phyloP scores from a whole-genome alignment of 83 land plant species.

The Thuja plicata region DNA sequence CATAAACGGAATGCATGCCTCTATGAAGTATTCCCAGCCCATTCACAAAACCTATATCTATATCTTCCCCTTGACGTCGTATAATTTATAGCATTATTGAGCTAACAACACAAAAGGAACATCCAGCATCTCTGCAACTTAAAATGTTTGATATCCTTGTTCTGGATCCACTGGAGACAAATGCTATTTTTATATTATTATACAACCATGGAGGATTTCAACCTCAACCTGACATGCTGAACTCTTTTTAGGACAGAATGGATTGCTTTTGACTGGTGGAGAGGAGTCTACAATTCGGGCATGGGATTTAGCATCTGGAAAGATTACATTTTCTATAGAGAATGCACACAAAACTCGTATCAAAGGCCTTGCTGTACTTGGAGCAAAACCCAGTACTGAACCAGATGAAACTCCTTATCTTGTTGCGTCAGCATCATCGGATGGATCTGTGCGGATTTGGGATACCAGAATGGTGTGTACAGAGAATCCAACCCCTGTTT shows the following conservation, averaged over 20 bases:
- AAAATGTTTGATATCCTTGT: neutral
- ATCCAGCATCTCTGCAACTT: neutral
- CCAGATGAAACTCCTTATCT: conserved; percentile 38
- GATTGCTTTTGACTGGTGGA: conserved; percentile 76
- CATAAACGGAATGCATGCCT: neutral
- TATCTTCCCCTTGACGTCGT: no score
- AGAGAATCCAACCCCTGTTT: conserved; percentile 58
- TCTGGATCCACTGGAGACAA: neutral
- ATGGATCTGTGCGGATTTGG: conserved; percentile 89
- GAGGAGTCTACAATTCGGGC: conserved; percentile 79
- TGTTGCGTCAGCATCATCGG: conserved; percentile 92
- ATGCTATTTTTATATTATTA: no score
- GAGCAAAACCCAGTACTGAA: conserved; percentile 18
- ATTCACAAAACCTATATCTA: no score
- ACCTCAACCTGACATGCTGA: no score
- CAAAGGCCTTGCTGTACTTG: conserved; percentile 76
- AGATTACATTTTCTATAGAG: conserved; percentile 58
- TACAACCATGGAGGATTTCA: no score
- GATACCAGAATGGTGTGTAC: conserved; percentile 63
- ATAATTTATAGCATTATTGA: neutral
- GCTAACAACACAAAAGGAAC: neutral
- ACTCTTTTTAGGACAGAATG: no score
- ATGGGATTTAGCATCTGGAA: conserved; percentile 82
- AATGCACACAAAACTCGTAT: conserved; percentile 82
- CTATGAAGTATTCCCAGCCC: no score